phyloP scores from a whole-genome alignment of 148 eudicot genomes.

The Drosera capensis region DNA sequence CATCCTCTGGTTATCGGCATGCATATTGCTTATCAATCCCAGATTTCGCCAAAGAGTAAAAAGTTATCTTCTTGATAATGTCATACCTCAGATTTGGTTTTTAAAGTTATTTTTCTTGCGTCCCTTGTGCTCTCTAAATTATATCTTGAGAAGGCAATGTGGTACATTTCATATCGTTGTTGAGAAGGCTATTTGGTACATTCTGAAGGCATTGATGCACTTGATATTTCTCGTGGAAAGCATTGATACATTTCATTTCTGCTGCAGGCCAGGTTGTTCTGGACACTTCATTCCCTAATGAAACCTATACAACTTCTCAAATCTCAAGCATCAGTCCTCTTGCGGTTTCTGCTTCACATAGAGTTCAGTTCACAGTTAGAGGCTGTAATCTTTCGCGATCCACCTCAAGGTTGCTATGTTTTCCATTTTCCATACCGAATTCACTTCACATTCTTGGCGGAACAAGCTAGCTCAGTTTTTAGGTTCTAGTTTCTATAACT shows the following conservation, averaged over 20 bases:
- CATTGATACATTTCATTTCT: constrained; percentile 8
- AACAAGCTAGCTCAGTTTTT: too few species aligned
- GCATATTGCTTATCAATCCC: too few species aligned
- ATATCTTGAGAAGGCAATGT: too few species aligned
- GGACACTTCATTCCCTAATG: constrained; percentile 48
- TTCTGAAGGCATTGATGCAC: background rate
- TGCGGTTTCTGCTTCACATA: constrained; percentile 54
- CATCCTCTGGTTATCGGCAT: too few species aligned
- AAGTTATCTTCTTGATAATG: too few species aligned
- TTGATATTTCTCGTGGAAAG: background rate
- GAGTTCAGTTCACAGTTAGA: constrained; percentile 38
- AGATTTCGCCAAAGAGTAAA: too few species aligned
- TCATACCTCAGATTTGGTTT: too few species aligned
- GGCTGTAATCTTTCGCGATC: constrained; percentile 52
- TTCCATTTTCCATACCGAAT: background rate
- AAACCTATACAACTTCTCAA: constrained; percentile 18
- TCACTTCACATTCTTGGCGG: background rate
- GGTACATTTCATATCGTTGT: too few species aligned
- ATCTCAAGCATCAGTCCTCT: constrained; percentile 69
- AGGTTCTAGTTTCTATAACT: too few species aligned
- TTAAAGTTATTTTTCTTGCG: too few species aligned
- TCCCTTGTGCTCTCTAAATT: too few species aligned
- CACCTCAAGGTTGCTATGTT: constrained; percentile 40
- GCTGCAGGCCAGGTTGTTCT: constrained; percentile 61
- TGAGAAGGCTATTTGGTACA: background rate